Conservation (phyloP, 257 asterid genomes). For the Jaltomata sinuosa region DNA sequence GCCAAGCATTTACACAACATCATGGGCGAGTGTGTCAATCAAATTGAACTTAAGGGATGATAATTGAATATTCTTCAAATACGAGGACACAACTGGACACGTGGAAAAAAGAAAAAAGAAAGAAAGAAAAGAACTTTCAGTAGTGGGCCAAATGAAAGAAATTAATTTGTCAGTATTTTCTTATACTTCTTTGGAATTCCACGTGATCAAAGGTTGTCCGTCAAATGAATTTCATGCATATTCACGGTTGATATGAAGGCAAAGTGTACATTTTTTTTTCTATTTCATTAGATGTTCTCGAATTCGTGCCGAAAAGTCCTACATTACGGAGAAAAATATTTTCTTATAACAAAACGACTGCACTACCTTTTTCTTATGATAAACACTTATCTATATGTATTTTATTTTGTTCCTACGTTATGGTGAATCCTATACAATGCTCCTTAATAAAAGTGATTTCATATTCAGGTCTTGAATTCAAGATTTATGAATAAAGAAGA, state of each 20-base stretch:
- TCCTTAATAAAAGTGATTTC: not conserved
- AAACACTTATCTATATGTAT: no score
- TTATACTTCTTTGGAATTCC: not conserved
- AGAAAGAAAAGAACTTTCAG: not conserved
- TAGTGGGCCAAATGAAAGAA: not conserved
- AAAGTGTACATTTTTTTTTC: not conserved
- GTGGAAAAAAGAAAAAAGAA: not conserved
- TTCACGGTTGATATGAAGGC: not conserved
- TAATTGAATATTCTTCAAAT: not conserved
- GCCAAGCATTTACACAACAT: not conserved
- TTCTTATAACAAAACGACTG: no score
- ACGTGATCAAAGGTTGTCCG: not conserved
- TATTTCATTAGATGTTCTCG: no score
- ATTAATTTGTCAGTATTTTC: not conserved
- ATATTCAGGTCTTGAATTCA: not conserved
- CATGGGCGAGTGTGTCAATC: not conserved
- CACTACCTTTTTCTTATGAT: no score
- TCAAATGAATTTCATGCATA: not conserved
- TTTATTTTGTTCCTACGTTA: no score
- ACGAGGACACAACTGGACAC: not conserved
- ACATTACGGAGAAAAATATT: not conserved
- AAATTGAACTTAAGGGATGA: not conserved
- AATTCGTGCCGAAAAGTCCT: fast-evolving
- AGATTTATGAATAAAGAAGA: not conserved
- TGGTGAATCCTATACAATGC: fast-evolving